These are phyloP conservation scores for Monosporascus cannonballus DNA, from an alignment of 2,329 filamentous ascomycete species.

Conservation along the genomic window DNA sequence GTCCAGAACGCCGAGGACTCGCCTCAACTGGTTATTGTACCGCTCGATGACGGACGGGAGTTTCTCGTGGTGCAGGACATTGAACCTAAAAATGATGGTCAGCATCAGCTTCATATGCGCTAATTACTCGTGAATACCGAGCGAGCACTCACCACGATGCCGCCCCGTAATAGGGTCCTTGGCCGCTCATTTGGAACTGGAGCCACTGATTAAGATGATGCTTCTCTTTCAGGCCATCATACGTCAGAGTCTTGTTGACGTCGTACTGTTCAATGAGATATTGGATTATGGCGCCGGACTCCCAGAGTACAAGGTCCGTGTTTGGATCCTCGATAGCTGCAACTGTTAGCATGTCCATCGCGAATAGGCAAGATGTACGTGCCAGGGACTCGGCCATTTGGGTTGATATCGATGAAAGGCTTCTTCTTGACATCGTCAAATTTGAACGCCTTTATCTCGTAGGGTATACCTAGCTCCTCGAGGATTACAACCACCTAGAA, in stretches of 20 bases:
- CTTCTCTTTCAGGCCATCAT: slow-evolving; percentile 25
- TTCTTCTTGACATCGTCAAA: slow-evolving; percentile 12
- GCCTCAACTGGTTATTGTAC: slow-evolving; percentile 40
- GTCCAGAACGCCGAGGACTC: slow-evolving; percentile 41
- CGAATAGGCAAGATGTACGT: neutral
- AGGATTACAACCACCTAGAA: slow-evolving; percentile 10
- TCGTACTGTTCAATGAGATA: slow-evolving; percentile 38
- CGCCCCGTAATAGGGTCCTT: slow-evolving; percentile 38
- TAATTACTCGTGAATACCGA: neutral
- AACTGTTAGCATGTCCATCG: too few relatives aligned
- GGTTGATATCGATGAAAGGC: slow-evolving; percentile 13
- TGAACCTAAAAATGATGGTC: slow-evolving; percentile 29
- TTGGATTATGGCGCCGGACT: slow-evolving; percentile 39
- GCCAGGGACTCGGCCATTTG: slow-evolving; percentile 20
- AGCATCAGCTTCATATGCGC: neutral
- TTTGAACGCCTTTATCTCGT: slow-evolving; percentile 8
- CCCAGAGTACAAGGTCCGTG: slow-evolving; percentile 38
- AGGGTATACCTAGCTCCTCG: slow-evolving; percentile 13
- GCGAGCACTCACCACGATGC: slow-evolving; percentile 3
- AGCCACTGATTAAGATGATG: slow-evolving; percentile 33
- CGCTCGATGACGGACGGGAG: slow-evolving; percentile 37
- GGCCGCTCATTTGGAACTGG: slow-evolving; percentile 36
- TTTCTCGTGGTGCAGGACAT: slow-evolving; percentile 31
- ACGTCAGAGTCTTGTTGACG: slow-evolving; percentile 28
- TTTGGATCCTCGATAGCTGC: slow-evolving; percentile 35